Conservation (phyloP, 441 rosid species). For the Oxalis stricta region DNA sequence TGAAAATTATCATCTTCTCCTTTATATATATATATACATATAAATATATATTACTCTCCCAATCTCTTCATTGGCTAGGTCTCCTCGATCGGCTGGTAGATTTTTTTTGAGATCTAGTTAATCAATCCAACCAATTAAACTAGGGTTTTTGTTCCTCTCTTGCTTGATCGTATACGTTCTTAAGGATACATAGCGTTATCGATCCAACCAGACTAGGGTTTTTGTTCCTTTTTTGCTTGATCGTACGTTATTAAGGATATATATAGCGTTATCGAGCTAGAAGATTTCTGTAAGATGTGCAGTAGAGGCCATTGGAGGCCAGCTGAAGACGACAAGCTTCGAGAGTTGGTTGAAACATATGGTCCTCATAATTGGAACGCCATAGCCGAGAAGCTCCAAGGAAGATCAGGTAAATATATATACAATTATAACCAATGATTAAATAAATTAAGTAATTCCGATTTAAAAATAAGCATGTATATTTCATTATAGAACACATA, state of each 20-base stretch:
- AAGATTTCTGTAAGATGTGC: conserved; percentile 32
- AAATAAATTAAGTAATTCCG: neutral
- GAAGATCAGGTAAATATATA: conserved; percentile 36
- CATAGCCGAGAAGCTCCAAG: conserved; percentile 53
- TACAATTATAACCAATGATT: neutral
- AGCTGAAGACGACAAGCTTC: conserved; percentile 45
- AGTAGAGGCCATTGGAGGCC: conserved; percentile 67
- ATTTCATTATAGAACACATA: neutral
- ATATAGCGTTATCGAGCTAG: neutral
- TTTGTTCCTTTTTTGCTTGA: conserved; percentile 9
- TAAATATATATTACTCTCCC: too few relatives aligned
- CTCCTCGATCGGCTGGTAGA: too few relatives aligned
- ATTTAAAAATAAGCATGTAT: neutral
- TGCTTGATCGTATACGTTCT: too few relatives aligned
- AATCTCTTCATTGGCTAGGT: too few relatives aligned
- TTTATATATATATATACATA: too few relatives aligned
- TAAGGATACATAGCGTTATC: too few relatives aligned
- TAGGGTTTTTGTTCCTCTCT: too few relatives aligned
- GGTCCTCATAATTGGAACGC: conserved; percentile 75
- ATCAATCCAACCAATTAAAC: too few relatives aligned
- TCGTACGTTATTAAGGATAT: neutral
- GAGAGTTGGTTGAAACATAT: conserved; percentile 38
- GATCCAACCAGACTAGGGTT: too few relatives aligned
- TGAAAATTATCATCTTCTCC: too few relatives aligned
- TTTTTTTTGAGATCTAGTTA: too few relatives aligned